Base-by-base conservation (phyloP, 2,329 filamentous ascomycete species). In the Trichoderma lentiforme region DNA sequence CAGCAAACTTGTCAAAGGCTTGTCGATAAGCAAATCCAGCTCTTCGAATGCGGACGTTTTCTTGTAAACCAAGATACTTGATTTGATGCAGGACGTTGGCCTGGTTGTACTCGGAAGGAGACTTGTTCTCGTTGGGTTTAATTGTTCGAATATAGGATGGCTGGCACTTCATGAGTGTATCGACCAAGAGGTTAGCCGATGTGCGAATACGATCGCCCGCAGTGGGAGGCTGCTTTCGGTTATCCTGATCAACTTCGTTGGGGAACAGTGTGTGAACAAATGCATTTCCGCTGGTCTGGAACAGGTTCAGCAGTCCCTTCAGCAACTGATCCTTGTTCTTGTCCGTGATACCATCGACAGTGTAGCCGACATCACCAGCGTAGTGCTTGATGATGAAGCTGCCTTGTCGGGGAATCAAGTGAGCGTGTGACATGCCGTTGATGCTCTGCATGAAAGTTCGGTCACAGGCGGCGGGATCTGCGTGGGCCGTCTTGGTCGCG, bases 321-420 rank as follows among this genome's bases (percentile, higher is more conserved):
- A 98, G 86, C 58, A 99, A 86, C 82, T 97, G 94, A 79, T 99
- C 96, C 86, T 98, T 99, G 86, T 98, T 99, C 88, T 99, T 99
- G 82, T 99, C 96, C 1, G 96, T 99, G 86, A 99, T 99, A 73
- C 96, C 96, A 71, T 97, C 93, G 3, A 98, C 92, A 2, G 93
- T 93, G 81, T 99, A 99, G 75, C 90, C 91, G 76, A 99, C 96
- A 82, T 99, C 96, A 82, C 96, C 96, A 72, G 96, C 96, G 80
- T 99, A 99, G 83, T 99, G 96, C 86, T 98, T 98, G 83, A 99
- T 93, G 79, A 99, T 96, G 82, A 99, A 99, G 81, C 93, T 96
- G 66, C 95, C 95, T 82, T 98, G 95, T 53, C 96, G 90, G 74
- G 93, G 93, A 72, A 94, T 93, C 77, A 99, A 92, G 80, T 99